A percentile compares a stretch with the other conserved stretches of the same genome.
Evolutionary conservation across 2,329 filamentous ascomycete genomes (phyloP).

Genomic region (Leptodontidium sp.): DNA sequence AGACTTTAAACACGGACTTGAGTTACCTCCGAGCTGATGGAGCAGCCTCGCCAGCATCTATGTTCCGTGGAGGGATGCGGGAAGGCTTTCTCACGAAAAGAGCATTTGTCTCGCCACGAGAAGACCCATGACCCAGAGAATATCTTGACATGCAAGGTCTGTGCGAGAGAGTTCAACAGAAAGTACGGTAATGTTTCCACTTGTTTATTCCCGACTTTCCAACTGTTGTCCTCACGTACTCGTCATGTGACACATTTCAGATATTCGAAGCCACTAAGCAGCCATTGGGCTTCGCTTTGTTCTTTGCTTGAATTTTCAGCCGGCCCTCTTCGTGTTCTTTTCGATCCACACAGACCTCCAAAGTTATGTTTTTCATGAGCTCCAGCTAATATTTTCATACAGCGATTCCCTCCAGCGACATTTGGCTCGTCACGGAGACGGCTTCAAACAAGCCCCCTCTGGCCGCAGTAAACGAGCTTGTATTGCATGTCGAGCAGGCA

Average conservation of each 20-base stretch:
- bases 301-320: not conserved
- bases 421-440: constrained; percentile 39
- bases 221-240: not conserved
- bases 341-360: too few relatives aligned
- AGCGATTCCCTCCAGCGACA: constrained; percentile 44
- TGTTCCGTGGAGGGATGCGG: constrained; percentile 38
- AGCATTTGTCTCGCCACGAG: constrained; percentile 42
- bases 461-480: constrained; percentile 52
- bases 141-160: constrained; percentile 36
- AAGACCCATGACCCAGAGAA: constrained; percentile 36
- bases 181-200: constrained; percentile 30
- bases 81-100: constrained; percentile 41
- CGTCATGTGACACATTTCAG: not conserved
- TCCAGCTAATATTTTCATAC: not conserved
- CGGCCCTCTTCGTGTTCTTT: not conserved
- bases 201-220: not conserved
- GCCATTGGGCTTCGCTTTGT: not conserved
- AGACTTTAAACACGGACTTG: too few relatives aligned
- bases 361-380: not conserved
- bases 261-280: not conserved
- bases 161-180: constrained; percentile 40
- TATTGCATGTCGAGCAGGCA: constrained; percentile 54
- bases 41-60: constrained; percentile 21
- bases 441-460: constrained; percentile 36
- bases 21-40: constrained; percentile 14